Base-by-base conservation (phyloP, 306 rosid species). In the Lupinus albus region DNA sequence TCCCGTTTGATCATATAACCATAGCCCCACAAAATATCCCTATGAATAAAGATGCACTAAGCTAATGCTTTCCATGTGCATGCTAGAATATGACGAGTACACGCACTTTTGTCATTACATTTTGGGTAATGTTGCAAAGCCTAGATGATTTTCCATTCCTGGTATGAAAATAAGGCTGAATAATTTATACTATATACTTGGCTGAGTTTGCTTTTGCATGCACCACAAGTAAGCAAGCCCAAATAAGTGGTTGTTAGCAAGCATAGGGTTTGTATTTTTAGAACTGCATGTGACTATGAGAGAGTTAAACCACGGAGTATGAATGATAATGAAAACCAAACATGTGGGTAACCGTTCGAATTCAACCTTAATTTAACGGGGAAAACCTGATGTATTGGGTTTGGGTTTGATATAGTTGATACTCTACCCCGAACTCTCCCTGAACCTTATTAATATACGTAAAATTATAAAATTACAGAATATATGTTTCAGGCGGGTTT, bases 111-210 rank as follows among this genome's bases (percentile, higher is more conserved):
- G 21, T 12, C 9, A 3, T 11, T 35, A 21, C n/a, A 14, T 54
- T 68, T 53, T 68, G 15, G 63, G 63, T 49, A 68, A 20, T 4
- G 41, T 20, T 68, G 54, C 25, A 41, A 41, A 41, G 2, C 30
- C 64, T n/a, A 32, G 13, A 2, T 6, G 9, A 41, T 9, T 9
- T 55, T 15, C n/a, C n/a, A n/a, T n/a, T 11, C 41, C 30, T 41
- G 30, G 9, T 12, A 7, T 8, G 6, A 18, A n/a, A 3, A 38
- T 4, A 52, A 10, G 35, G 14, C 20, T 11, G 36, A 53, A 30
- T 15, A 54, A 54, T 8, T 9, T 35, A 21, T 35, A 21, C 61
- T 14, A 32, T 57, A 58, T 58, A 5, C 64, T 35, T 58, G 64
- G 64, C 17, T 32, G 46, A 58, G 25, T 58, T 58, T 58, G 6